Conservation (phyloP, 2,329 filamentous ascomycete genomes). For the Alternaria novae-zelandiae region DNA sequence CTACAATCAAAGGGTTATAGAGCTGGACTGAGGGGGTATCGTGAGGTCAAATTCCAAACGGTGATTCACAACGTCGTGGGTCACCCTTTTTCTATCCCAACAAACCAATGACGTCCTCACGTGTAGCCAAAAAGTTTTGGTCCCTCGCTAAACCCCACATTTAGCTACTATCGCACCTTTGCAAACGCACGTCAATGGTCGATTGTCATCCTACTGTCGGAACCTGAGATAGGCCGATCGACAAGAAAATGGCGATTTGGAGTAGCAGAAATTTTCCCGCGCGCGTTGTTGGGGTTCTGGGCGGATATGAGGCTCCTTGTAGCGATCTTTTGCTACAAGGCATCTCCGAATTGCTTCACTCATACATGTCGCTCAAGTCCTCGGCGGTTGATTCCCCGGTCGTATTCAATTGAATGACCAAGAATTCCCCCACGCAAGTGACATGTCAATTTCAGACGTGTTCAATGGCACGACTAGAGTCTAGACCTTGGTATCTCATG, state of each 20-base stretch:
- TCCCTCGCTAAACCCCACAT: conserved; percentile 35
- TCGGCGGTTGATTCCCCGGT: background rate
- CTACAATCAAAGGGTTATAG: background rate
- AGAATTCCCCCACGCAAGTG: background rate
- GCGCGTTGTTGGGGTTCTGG: conserved; percentile 6
- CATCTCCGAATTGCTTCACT: background rate
- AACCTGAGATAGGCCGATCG: conserved; percentile 15
- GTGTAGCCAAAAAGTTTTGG: conserved; percentile 33
- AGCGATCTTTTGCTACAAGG: background rate
- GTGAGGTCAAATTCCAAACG: background rate
- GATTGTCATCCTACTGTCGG: conserved; percentile 15
- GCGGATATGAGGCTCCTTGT: background rate
- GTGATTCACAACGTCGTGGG: conserved; percentile 12
- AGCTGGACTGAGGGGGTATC: background rate
- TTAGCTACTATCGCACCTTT: conserved; percentile 20
- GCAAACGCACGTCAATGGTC: conserved; percentile 17
- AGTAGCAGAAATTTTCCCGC: conserved; percentile 18
- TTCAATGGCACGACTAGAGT: conserved; percentile 1
- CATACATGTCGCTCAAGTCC: background rate
- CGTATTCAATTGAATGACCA: conserved; percentile 2
- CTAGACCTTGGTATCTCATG: conserved; percentile 20
- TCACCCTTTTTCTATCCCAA: conserved; percentile 22
- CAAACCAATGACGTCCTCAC: conserved; percentile 23
- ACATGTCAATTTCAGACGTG: background rate
- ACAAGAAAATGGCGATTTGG: conserved; percentile 6